These are phyloP conservation scores for Candida yuanshanica DNA, from an alignment of 805 yeast genomes.

Conservation along the genomic window DNA sequence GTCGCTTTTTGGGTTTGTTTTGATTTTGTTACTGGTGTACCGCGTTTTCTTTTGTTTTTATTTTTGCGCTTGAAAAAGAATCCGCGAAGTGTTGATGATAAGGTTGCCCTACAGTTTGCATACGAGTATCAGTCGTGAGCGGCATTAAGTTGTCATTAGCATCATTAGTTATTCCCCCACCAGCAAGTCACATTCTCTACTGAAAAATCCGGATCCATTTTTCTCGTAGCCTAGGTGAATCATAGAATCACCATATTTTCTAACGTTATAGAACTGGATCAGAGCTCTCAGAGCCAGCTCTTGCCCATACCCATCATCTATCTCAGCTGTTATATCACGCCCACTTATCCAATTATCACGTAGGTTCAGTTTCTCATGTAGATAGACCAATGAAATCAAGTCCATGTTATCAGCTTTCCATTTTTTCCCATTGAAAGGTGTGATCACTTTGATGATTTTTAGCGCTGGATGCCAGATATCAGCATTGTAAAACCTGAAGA, in stretches of 20 bases:
- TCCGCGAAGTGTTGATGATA: background rate
- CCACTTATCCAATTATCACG: slow-evolving; percentile 89
- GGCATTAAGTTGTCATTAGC: too few species aligned
- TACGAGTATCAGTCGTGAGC: background rate
- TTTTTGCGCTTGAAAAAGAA: background rate
- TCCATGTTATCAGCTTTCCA: slow-evolving; percentile 96
- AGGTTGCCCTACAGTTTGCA: too few species aligned
- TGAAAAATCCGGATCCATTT: slow-evolving; percentile 35
- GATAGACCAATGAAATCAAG: slow-evolving; percentile 76
- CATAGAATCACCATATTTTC: slow-evolving; percentile 50
- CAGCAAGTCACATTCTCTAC: slow-evolving; percentile 30
- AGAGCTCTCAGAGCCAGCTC: slow-evolving; percentile 80
- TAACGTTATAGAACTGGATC: slow-evolving; percentile 66
- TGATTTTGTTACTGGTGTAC: background rate
- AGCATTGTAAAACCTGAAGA: slow-evolving; percentile 54
- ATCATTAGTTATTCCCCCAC: background rate
- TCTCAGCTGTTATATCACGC: slow-evolving; percentile 66
- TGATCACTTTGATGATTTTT: slow-evolving; percentile 67
- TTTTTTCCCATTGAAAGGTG: slow-evolving; percentile 88
- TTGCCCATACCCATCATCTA: slow-evolving; percentile 74
- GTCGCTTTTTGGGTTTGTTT: slow-evolving; percentile 1
- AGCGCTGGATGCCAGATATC: slow-evolving; percentile 64
- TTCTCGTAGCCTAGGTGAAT: slow-evolving; percentile 49
- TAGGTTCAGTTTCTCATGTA: slow-evolving; percentile 65
- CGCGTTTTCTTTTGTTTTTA: slow-evolving; percentile 2